Conservation (phyloP, 2,329 filamentous ascomycete species). For the Dothidotthia symphoricarpi region DNA sequence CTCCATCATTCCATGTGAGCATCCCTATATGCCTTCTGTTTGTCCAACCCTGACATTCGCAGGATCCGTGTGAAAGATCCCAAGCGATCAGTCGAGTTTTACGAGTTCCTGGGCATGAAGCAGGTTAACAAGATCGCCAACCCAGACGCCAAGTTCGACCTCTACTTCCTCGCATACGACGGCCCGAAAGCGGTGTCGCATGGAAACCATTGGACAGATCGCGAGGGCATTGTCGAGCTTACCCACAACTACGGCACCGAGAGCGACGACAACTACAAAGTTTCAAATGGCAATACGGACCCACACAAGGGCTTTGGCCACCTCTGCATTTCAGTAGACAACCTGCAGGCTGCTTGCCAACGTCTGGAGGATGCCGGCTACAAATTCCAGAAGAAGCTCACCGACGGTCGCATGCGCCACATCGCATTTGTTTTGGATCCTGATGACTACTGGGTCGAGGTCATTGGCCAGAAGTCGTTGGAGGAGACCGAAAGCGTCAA, state of each 20-base stretch:
- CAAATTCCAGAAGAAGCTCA: constrained; percentile 90
- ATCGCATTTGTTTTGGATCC: constrained; percentile 92
- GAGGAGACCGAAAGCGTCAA: constrained; percentile 71
- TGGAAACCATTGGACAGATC: constrained; percentile 73
- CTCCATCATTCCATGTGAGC: constrained; percentile 58
- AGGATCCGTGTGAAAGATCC: constrained; percentile 86
- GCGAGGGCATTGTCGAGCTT: constrained; percentile 87
- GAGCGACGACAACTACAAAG: constrained; percentile 72
- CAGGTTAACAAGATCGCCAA: constrained; percentile 77
- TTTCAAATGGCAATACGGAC: constrained; percentile 88
- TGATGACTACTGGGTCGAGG: constrained; percentile 71
- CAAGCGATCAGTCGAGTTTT: constrained; percentile 80
- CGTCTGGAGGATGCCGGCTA: constrained; percentile 88
- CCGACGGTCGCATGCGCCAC: constrained; percentile 67
- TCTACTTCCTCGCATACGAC: constrained; percentile 94
- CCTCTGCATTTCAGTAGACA: constrained; percentile 67
- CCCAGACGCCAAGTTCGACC: constrained; percentile 86
- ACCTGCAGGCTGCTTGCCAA: constrained; percentile 83
- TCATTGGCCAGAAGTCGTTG: constrained; percentile 69
- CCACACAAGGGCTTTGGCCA: constrained; percentile 84
- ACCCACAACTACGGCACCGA: constrained; percentile 87
- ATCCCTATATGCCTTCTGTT: constrained; percentile 7
- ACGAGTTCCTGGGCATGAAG: constrained; percentile 87
- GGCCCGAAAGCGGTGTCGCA: constrained; percentile 69
- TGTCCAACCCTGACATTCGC: constrained; percentile 8